A percentile compares a stretch with the other conserved stretches of the same genome.
Evolutionary conservation across 2,329 filamentous ascomycete genomes (phyloP).

Genomic region (Cladorrhinum sp.): DNA sequence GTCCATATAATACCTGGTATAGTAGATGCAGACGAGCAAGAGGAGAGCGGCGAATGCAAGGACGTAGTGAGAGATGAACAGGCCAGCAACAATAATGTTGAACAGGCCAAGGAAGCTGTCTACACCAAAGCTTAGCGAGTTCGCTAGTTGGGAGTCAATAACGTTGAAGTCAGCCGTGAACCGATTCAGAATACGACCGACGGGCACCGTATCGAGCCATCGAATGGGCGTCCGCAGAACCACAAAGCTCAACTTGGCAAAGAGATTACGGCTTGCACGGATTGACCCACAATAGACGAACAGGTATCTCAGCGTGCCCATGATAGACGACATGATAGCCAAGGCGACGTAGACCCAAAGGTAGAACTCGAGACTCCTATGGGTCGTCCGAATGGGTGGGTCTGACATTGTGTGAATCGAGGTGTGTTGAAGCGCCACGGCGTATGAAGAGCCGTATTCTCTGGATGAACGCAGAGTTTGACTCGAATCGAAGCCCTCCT

Average conservation of each 20-base stretch:
- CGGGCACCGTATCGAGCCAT: slow-evolving; percentile 76
- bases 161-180: slow-evolving; percentile 76
- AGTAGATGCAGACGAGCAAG: slow-evolving; percentile 53
- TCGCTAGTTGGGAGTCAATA: slow-evolving; percentile 65
- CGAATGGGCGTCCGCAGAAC: slow-evolving; percentile 71
- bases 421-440: slow-evolving; percentile 47
- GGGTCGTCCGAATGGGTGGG: slow-evolving; percentile 33
- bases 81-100: slow-evolving; percentile 63
- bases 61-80: slow-evolving; percentile 66
- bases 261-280: slow-evolving; percentile 65
- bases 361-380: slow-evolving; percentile 64
- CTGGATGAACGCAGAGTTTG: slow-evolving; percentile 29
- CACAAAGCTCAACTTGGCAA: slow-evolving; percentile 62
- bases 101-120: slow-evolving; percentile 60
- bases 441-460: slow-evolving; percentile 41
- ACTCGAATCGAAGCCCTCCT: slow-evolving; percentile 28
- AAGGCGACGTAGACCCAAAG: slow-evolving; percentile 65
- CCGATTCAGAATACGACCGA: slow-evolving; percentile 73
- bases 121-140: slow-evolving; percentile 59
- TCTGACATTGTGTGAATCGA: slow-evolving; percentile 39
- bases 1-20: slow-evolving; percentile 62
- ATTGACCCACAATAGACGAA: slow-evolving; percentile 64
- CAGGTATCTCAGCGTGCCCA: slow-evolving; percentile 61
- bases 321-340: slow-evolving; percentile 52
- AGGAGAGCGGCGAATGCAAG: slow-evolving; percentile 60